Conservation (phyloP, 805 yeast genomes). For the Kazachstania kunashirensis region DNA sequence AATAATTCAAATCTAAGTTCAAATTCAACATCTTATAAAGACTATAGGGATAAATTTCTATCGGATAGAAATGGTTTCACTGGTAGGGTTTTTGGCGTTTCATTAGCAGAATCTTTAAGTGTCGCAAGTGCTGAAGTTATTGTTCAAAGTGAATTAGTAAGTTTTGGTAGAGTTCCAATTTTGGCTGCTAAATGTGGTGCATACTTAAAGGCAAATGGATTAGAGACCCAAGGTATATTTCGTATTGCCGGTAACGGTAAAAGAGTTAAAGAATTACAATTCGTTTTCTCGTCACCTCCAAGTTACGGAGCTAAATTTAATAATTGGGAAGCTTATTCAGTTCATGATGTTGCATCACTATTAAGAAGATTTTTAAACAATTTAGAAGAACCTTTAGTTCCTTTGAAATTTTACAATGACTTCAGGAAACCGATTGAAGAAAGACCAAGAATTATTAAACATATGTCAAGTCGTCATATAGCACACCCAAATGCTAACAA, state of each 20-base stretch:
- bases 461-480: conserved; percentile 40
- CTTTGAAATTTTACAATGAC: conserved; percentile 60
- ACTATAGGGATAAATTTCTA: conserved; percentile 32
- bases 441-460: conserved; percentile 55
- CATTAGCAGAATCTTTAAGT: conserved; percentile 57
- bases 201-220: conserved; percentile 65
- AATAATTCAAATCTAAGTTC: no score
- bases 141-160: conserved; percentile 49
- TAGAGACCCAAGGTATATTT: conserved; percentile 82
- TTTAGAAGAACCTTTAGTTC: conserved; percentile 86
- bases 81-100: conserved; percentile 65
- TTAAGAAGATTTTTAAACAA: conserved; percentile 78
- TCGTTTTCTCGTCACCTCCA: conserved; percentile 77
- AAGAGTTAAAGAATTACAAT: conserved; percentile 77
- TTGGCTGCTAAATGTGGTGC: conserved; percentile 95
- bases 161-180: conserved; percentile 83
- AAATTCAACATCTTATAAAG: conserved; percentile 18
- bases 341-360: conserved; percentile 92
- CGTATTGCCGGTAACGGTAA: conserved; percentile 87
- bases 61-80: conserved; percentile 31
- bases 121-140: conserved; percentile 61
- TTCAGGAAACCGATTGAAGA: conserved; percentile 71
- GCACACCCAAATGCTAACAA: conserved; percentile 32
- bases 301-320: conserved; percentile 71
- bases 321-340: conserved; percentile 88